Conservation (phyloP, 306 rosid species). For the Boehmeria nivea region DNA sequence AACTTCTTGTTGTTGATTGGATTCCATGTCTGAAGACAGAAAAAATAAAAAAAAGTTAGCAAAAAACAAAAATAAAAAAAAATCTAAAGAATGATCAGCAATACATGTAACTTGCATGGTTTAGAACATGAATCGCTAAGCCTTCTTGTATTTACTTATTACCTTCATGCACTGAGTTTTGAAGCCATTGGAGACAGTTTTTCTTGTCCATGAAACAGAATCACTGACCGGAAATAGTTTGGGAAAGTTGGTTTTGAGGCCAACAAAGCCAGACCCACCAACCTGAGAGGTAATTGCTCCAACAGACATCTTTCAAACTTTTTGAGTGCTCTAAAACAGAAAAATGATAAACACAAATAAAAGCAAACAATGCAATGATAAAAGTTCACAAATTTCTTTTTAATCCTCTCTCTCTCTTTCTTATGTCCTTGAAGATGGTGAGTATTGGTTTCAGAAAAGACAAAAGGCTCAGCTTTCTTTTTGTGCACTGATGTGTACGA, state of each 20-base stretch:
- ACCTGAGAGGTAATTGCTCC: conserved; percentile 23
- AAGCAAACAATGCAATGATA: too few relatives aligned
- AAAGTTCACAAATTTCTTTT: too few relatives aligned
- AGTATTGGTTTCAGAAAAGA: too few relatives aligned
- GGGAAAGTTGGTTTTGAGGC: conserved; percentile 37
- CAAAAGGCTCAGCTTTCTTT: too few relatives aligned
- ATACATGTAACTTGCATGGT: too few relatives aligned
- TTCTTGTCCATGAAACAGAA: conserved; percentile 38
- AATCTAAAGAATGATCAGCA: too few relatives aligned
- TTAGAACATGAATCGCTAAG: neutral
- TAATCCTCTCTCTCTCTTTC: too few relatives aligned
- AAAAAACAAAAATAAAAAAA: neutral
- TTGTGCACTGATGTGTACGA: conserved; percentile 21
- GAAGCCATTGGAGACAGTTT: conserved; percentile 51
- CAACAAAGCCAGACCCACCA: conserved; percentile 34
- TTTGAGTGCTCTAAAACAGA: too few relatives aligned
- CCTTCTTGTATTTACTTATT: neutral
- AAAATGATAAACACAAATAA: too few relatives aligned
- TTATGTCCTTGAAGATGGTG: too few relatives aligned
- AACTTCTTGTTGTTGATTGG: conserved; percentile 72
- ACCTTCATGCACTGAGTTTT: conserved; percentile 70
- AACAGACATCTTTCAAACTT: conserved; percentile 41
- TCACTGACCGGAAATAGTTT: conserved; percentile 24
- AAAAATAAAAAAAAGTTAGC: neutral
- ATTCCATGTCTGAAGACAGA: conserved; percentile 65